These are phyloP conservation scores for Hyphodiscus sp. DNA, from an alignment of 2,329 filamentous ascomycete species.

Conservation along the genomic window DNA sequence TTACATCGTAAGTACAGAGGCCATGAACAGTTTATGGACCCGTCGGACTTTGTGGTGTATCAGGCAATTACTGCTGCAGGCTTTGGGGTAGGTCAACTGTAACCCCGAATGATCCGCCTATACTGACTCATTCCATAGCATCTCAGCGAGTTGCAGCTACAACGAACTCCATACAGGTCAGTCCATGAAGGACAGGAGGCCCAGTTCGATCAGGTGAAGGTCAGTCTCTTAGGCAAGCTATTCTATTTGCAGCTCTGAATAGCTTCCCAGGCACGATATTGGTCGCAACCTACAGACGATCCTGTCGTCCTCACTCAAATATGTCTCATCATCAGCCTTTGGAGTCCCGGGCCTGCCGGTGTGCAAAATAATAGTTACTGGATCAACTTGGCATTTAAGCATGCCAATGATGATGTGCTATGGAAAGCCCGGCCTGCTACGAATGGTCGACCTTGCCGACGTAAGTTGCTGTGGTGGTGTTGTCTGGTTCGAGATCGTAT, in stretches of 20 bases:
- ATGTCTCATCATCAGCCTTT: conserved; percentile 8
- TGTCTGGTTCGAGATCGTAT: conserved; percentile 10
- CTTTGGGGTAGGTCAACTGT: conserved; percentile 3
- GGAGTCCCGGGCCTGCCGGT: conserved; percentile 6
- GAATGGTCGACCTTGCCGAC: neutral
- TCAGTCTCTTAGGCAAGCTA: neutral
- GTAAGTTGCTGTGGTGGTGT: conserved; percentile 9
- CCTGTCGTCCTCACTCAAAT: conserved; percentile 10
- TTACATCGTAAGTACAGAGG: conserved; percentile 9
- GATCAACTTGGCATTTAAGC: conserved; percentile 12
- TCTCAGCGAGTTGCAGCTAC: conserved; percentile 8
- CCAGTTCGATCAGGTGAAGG: conserved; percentile 8
- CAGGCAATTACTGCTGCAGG: conserved; percentile 10
- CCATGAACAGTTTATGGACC: conserved; percentile 10
- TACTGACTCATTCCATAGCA: conserved; percentile 2
- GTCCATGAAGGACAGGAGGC: conserved; percentile 11
- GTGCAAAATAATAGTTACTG: conserved; percentile 14
- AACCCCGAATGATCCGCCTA: neutral
- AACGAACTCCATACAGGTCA: conserved; percentile 7
- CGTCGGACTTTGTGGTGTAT: conserved; percentile 9
- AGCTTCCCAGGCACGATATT: conserved; percentile 6
- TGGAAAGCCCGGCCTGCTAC: neutral
- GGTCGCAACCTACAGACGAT: conserved; percentile 7
- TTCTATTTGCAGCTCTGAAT: neutral
- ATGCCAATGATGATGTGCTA: conserved; percentile 3